A percentile compares a stretch with the other conserved stretches of the same genome.
phyloP scores from a whole-genome alignment of 495 filamentous ascomycete species.

The Podospora didyma region DNA sequence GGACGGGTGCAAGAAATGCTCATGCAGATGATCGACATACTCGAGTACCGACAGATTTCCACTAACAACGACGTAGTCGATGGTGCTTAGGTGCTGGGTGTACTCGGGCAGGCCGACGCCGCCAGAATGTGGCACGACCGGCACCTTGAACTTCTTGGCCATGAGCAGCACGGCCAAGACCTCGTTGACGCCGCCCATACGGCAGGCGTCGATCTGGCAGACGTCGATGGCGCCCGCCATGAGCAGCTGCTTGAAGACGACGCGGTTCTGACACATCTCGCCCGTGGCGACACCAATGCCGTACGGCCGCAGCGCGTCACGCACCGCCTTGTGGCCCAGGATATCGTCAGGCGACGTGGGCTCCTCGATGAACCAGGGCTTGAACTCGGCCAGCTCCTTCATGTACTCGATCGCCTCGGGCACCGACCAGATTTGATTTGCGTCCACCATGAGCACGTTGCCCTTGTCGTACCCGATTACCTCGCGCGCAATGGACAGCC shows the following conservation, averaged over 20 bases:
- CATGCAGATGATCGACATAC: constrained; percentile 91
- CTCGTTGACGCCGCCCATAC: constrained; percentile 89
- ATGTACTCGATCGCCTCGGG: constrained; percentile 89
- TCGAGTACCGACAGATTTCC: constrained; percentile 80
- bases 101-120: constrained; percentile 92
- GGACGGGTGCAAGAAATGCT: constrained; percentile 82
- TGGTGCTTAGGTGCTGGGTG: constrained; percentile 88
- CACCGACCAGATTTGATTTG: constrained; percentile 92
- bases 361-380: constrained; percentile 97
- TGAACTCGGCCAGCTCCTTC: constrained; percentile 75
- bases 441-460: constrained; percentile 91
- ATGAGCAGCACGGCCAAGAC: constrained; percentile 87
- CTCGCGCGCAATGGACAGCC: constrained; percentile 70
- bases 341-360: constrained; percentile 93
- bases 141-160: constrained; percentile 79
- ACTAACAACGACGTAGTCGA: constrained; percentile 87
- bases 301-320: constrained; percentile 68
- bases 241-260: constrained; percentile 91
- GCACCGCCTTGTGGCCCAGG: constrained; percentile 79
- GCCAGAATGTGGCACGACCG: constrained; percentile 84
- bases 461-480: constrained; percentile 83
- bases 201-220: constrained; percentile 88
- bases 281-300: constrained; percentile 87
- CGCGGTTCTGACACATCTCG: constrained; percentile 95
- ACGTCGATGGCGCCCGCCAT: constrained; percentile 76